Base-by-base conservation (phyloP, 208 protist genomes). In the Zelonia costaricensis region DNA sequence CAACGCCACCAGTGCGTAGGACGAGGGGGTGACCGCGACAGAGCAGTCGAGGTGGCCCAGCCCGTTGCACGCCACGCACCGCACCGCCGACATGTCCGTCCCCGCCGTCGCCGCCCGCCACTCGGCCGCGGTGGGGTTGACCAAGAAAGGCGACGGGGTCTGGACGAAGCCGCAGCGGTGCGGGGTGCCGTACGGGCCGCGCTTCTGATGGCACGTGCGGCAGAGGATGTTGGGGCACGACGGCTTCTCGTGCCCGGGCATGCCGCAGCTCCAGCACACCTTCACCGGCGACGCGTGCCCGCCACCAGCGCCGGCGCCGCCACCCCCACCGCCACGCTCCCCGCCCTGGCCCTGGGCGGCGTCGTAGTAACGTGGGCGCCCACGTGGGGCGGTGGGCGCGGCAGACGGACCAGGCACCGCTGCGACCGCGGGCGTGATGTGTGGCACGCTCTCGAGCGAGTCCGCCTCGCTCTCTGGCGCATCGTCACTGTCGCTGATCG, bases 191-290 rank as follows among this genome's bases (percentile, higher is more conserved):
- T 62, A 68, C 15, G 67, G 55, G 16, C 76, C 72, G 30, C 81
- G 82, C 30, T 52, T 67, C 45, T 62, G 72, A 31, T 93, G 87
- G 57, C 87, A 94, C 18, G 65, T 77, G 42, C 70, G 72, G 65
- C 87, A 94, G 5, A 94, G 62, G 36, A 46, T 62, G 65, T 94
- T 94, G 13, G 72, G 72, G 74, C 87, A 94, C n/a, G 81, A 55
- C 7, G 87, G 82, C 59, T 94, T 94, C 60, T 94, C 87, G 43
- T 94, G 87, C 0, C 80, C 82, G 3, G 74, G 49, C 61, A 94
- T 78, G 22, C 87, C 87, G 45, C 87, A 94, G 62, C 76, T 74
- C 87, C 87, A 94, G 70, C 87, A 94, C n/a, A 94, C 80, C 62
- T 89, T 88, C 13, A 59, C 74, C 8, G 68, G 42, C 12, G 62